A percentile compares a stretch with the other conserved stretches of the same genome.
Conservation (phyloP, 208 protist genomes). For the Angomonas deanei region DNA sequence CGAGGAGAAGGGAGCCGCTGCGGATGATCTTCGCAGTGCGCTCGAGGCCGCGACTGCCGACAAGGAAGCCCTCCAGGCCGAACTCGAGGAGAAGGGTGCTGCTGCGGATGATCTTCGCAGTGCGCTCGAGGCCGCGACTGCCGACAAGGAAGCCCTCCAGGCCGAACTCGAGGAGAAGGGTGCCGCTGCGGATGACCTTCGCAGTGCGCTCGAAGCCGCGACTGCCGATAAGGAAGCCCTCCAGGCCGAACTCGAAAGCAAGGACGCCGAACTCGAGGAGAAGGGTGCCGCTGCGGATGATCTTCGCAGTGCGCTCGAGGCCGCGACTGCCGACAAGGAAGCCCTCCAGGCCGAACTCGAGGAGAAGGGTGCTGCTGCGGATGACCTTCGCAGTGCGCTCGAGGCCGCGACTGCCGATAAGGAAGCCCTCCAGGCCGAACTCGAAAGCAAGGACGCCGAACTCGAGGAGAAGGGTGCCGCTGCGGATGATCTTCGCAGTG, state of each 20-base stretch:
- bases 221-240: background rate
- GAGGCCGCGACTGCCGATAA: background rate
- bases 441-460: background rate
- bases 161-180: background rate
- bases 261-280: background rate
- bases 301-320: background rate
- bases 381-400: background rate
- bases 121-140: background rate
- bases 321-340: background rate
- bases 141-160: background rate
- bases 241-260: background rate
- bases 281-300: background rate
- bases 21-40: background rate
- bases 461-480: background rate
- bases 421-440: background rate
- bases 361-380: background rate
- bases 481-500: background rate
- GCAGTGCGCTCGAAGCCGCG: background rate
- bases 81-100: background rate
- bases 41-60: background rate
- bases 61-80: background rate
- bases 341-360: background rate
- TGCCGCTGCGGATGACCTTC: background rate
- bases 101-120: background rate
- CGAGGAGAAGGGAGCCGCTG: background rate